A percentile compares a stretch with the other conserved stretches of the same genome.
Conservation (phyloP, 768 basidiomycete genomes). For the Calvatia gigantea region DNA sequence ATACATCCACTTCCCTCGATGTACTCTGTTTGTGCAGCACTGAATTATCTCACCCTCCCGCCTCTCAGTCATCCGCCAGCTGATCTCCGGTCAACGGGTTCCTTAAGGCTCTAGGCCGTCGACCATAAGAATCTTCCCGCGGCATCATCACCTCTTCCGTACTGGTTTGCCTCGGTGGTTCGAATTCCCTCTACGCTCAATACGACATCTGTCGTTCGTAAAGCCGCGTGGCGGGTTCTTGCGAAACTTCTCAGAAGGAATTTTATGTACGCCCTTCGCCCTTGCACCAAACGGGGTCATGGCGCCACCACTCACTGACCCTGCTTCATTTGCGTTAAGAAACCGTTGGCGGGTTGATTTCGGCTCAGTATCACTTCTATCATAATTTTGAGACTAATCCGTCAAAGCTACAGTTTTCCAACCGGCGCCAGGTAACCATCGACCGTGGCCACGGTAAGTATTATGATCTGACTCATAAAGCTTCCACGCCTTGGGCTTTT, state of each 20-base stretch:
- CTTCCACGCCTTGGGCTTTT: neutral
- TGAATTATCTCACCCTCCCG: neutral
- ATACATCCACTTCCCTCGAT: neutral
- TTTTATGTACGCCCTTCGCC: constrained; percentile 6
- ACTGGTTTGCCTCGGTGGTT: constrained; percentile 1
- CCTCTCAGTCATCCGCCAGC: neutral
- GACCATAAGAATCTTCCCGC: neutral
- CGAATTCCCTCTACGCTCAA: neutral
- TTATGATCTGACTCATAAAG: neutral
- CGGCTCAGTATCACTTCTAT: neutral
- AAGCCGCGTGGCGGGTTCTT: neutral
- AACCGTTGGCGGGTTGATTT: neutral
- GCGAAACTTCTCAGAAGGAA: neutral
- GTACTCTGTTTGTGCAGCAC: too few relatives aligned
- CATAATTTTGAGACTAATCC: neutral
- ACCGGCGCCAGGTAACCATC: neutral
- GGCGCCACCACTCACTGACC: constrained; percentile 5
- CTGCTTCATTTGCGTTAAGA: constrained; percentile 8
- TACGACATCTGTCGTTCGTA: neutral
- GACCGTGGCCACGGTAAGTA: neutral
- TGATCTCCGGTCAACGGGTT: neutral
- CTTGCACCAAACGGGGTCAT: neutral
- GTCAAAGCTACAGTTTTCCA: neutral
- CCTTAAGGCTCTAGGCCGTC: neutral
- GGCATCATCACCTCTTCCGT: neutral